Conservation (phyloP, 805 yeast species). For the Yamadazyma ubonensis region DNA sequence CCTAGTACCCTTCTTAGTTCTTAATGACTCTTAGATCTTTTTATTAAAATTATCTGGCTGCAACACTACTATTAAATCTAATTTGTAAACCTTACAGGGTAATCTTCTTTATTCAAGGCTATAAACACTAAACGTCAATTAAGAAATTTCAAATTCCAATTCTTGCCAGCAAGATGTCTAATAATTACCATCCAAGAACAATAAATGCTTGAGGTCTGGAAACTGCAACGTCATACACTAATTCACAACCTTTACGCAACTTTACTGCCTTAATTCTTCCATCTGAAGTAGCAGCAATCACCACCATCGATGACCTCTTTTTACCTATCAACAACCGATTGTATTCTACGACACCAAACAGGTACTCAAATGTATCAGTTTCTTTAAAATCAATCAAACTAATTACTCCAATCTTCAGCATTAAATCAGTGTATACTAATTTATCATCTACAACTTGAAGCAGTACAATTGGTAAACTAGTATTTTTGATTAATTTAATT, state of each 20-base stretch:
- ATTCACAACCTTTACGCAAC: constrained; percentile 1
- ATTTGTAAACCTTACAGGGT: too few species aligned
- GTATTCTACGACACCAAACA: constrained; percentile 9
- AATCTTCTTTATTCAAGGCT: too few species aligned
- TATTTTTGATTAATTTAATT: constrained; percentile 17
- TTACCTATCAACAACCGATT: constrained; percentile 2
- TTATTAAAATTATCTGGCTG: too few species aligned
- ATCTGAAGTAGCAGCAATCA: constrained; percentile 7
- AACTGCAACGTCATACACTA: constrained; percentile 1
- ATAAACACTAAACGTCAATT: too few species aligned
- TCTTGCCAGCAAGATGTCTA: too few species aligned
- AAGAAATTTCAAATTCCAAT: too few species aligned
- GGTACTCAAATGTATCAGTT: constrained; percentile 3
- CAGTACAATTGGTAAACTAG: constrained; percentile 25
- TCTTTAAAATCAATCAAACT: constrained; percentile 4
- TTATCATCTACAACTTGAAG: constrained; percentile 17
- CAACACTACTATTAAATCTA: too few species aligned
- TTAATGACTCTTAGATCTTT: too few species aligned
- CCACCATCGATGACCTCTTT: neutral
- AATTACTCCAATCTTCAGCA: constrained; percentile 31
- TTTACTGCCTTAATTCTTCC: constrained; percentile 4
- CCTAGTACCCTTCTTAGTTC: too few species aligned
- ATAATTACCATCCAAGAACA: constrained; percentile 1
- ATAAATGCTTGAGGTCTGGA: constrained; percentile 1
- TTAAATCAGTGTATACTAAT: constrained; percentile 27